Evolutionary conservation across 306 rosid genomes (phyloP).

Genomic region (Echinosophora koreensis): DNA sequence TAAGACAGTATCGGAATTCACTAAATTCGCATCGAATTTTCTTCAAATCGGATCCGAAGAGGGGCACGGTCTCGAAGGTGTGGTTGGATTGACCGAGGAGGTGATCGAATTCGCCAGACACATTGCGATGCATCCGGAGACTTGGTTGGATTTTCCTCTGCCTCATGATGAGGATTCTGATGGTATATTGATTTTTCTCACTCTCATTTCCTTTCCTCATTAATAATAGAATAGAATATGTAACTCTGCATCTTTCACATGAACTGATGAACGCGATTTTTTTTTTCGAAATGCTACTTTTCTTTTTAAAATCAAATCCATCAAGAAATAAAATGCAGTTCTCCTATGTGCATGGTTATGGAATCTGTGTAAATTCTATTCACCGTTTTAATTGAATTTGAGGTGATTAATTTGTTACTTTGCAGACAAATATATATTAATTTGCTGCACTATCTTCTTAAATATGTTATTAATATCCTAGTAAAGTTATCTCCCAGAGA

Average conservation of each 20-base stretch:
- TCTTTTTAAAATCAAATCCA: too few relatives aligned
- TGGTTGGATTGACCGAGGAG: constrained; percentile 74
- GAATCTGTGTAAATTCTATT: background rate
- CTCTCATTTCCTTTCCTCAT: background rate
- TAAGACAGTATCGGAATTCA: constrained; percentile 75
- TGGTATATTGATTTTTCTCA: constrained; percentile 53
- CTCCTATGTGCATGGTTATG: background rate
- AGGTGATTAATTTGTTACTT: background rate
- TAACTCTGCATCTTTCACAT: background rate
- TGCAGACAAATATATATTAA: background rate
- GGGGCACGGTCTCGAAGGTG: constrained; percentile 63
- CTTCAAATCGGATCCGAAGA: constrained; percentile 76
- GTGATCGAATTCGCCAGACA: constrained; percentile 75
- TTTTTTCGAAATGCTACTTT: too few relatives aligned
- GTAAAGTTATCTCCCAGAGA: too few relatives aligned
- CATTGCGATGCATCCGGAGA: constrained; percentile 82
- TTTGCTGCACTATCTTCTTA: background rate
- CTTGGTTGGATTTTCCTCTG: constrained; percentile 91
- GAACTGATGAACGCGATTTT: background rate
- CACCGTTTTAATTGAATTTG: background rate
- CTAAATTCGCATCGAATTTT: constrained; percentile 92
- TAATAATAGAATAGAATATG: background rate
- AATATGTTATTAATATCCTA: background rate
- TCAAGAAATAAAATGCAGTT: too few relatives aligned
- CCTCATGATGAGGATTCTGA: constrained; percentile 67